Percentiles rank a stretch among this genome's conserved stretches.
phyloP scores from a whole-genome alignment of 371 early-diverging fungal species.

The Lichtheimia hyalospora region DNA sequence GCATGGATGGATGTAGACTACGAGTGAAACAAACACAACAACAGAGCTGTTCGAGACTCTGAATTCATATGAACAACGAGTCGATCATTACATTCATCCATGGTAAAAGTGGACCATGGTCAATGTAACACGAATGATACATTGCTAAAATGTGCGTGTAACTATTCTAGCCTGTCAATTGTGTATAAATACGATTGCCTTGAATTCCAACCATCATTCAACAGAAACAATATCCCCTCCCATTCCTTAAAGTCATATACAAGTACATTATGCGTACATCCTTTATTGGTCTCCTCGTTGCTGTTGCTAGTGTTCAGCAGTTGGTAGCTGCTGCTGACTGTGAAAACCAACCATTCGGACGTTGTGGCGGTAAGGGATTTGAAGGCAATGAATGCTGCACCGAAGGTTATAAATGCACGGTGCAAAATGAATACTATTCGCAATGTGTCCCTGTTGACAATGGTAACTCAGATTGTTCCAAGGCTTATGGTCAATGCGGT shows the following conservation, averaged over 20 bases:
- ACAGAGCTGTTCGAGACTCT: no score
- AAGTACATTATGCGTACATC: constrained; percentile 5
- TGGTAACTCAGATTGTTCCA: constrained; percentile 8
- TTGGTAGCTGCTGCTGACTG: constrained; percentile 7
- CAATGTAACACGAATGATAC: no score
- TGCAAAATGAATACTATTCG: constrained; percentile 10
- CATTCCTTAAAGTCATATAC: constrained; percentile 4
- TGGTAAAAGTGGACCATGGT: no score
- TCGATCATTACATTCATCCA: no score
- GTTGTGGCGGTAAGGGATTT: constrained; percentile 10
- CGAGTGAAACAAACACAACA: no score
- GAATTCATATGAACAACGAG: no score
- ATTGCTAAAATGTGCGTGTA: no score
- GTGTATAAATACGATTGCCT: background rate
- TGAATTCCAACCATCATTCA: background rate
- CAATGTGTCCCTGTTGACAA: constrained; percentile 11
- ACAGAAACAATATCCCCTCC: background rate
- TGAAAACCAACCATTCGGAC: constrained; percentile 5
- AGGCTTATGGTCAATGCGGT: constrained; percentile 35
- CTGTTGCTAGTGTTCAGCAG: constrained; percentile 4
- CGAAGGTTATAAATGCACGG: constrained; percentile 11
- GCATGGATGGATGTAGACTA: no score
- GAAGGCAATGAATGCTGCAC: constrained; percentile 5
- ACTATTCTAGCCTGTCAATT: no score
- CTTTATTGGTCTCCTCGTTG: constrained; percentile 3